Conservation (phyloP, 805 yeast species). For the Geotrichum ghanense region DNA sequence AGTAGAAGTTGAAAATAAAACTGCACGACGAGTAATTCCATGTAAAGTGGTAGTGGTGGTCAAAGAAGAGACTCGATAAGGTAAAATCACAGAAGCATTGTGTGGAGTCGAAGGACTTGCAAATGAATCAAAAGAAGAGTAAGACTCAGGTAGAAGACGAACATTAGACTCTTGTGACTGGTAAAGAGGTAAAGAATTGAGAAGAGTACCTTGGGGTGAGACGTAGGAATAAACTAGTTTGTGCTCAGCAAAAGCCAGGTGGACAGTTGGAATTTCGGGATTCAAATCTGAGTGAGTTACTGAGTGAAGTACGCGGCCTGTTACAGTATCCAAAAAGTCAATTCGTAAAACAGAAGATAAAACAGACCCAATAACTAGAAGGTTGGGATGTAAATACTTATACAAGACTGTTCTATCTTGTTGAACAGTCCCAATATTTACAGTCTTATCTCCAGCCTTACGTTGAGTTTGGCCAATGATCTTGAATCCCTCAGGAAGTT, state of each 20-base stretch:
- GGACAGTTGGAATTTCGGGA: constrained; percentile 33
- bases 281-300: constrained; percentile 32
- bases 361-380: constrained; percentile 40
- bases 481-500: constrained; percentile 23
- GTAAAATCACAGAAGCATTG: constrained; percentile 46
- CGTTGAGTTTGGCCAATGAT: constrained; percentile 32
- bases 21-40: constrained; percentile 58
- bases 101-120: constrained; percentile 37
- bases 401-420: constrained; percentile 66
- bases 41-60: constrained; percentile 45
- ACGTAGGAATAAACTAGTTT: constrained; percentile 62
- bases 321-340: constrained; percentile 51
- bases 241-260: constrained; percentile 64
- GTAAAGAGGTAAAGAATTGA: background rate
- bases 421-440: constrained; percentile 56
- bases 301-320: constrained; percentile 51
- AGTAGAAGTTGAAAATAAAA: constrained; percentile 44
- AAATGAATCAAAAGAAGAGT: constrained; percentile 28
- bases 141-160: constrained; percentile 8
- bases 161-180: constrained; percentile 1
- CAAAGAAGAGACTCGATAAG: constrained; percentile 44
- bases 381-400: constrained; percentile 70
- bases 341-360: constrained; percentile 29
- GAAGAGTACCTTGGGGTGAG: background rate
- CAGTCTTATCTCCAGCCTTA: constrained; percentile 31